Evolutionary conservation across 108 stramenopile species (phyloP), one percentile per base, ranked within the genome.

Genomic region (Skeletonema potamos): DNA sequence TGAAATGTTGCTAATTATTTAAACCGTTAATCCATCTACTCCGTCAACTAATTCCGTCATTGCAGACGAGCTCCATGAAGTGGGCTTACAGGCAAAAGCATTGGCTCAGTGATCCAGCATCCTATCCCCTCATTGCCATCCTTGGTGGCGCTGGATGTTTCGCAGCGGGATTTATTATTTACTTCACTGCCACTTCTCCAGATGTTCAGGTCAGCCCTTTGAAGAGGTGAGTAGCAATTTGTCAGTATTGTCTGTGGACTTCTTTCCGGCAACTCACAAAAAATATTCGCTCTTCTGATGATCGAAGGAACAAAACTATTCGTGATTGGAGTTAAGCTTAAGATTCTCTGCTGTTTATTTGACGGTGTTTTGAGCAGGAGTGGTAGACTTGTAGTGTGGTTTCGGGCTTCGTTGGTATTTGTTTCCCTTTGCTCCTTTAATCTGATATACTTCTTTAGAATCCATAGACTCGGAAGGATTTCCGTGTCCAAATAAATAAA

Each of bases 31-130:
- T 2, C 39, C 15, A 41, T 41, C 3, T n/a, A n/a, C n/a, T n/a
- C n/a, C n/a, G n/a, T n/a, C n/a, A n/a, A n/a, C n/a, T n/a, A n/a
- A n/a, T n/a, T n/a, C n/a, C n/a, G 6, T 20, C 15, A 41, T 34
- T 34, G 0, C 44, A 73, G 64, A 84, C 62, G 8, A 36, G 74
- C 59, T 82, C 76, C 34, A 80, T 76, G 69, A 82, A 46, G 41
- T 68, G 46, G 43, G 66, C 74, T 46, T 58, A 79, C 26, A 82
- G 66, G 63, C 79, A 82, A 62, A 77, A 70, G 39, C 54, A 82
- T 59, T 76, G 67, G 67, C 66, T 76, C 2, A 76, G 75, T 39
- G 62, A 76, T 11, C 75, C 75, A 10, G 44, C 62, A 22, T 60
- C 62, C 13, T 76, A 76, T 46, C 74, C 74, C 43, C 60, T 76